phyloP scores from a whole-genome alignment of 805 yeast species.

The Metschnikowia lochheadii region DNA sequence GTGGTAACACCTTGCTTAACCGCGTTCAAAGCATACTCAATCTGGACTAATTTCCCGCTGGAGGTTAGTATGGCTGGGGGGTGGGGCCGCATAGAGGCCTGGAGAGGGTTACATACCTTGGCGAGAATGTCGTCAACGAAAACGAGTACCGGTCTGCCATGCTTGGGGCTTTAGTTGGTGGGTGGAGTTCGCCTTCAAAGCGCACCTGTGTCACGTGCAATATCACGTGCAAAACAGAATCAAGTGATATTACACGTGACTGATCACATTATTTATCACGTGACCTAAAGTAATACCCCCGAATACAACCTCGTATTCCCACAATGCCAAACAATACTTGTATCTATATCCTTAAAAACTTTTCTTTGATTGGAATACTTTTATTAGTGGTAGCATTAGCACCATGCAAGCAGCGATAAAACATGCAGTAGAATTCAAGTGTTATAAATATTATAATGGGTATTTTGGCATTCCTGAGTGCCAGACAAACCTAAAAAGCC shows the following conservation, averaged over 20 bases:
- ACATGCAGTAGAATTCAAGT: not conserved
- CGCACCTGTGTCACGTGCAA: constrained; percentile 2
- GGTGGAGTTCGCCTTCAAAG: constrained; percentile 7
- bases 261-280: not conserved
- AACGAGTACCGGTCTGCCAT: constrained; percentile 99
- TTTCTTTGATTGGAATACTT: too few relatives aligned
- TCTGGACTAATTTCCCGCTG: constrained; percentile 96
- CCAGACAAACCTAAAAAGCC: too few relatives aligned
- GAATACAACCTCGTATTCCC: too few relatives aligned
- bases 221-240: not conserved
- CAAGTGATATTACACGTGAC: not conserved
- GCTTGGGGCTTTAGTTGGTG: not conserved
- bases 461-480: too few relatives aligned
- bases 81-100: not conserved
- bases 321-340: too few relatives aligned
- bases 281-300: not conserved
- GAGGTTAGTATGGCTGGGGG: constrained; percentile 19
- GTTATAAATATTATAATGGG: too few relatives aligned
- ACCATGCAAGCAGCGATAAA: not conserved
- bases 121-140: constrained; percentile 95
- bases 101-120: constrained; percentile 58
- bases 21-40: constrained; percentile 95
- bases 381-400: too few relatives aligned
- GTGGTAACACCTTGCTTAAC: constrained; percentile 98
- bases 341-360: too few relatives aligned